phyloP scores from a whole-genome alignment of 257 asterid species.

The Solanum tacnaense region DNA sequence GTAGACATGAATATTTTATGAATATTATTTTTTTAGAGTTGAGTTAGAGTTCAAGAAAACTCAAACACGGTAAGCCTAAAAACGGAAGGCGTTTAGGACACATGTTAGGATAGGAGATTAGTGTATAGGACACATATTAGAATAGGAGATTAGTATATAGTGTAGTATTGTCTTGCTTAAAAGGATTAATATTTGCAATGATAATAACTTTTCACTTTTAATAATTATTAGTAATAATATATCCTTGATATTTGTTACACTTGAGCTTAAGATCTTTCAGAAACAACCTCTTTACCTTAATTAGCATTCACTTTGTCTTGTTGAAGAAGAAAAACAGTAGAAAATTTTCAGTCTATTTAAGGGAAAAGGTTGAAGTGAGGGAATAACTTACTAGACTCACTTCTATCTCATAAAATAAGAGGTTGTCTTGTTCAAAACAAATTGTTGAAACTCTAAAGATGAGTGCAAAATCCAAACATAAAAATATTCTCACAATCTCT shows the following conservation, averaged over 20 bases:
- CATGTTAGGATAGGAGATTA: no score
- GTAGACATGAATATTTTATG: not conserved
- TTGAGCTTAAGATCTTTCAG: not conserved
- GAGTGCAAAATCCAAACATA: not conserved
- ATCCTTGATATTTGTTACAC: no score
- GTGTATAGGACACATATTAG: no score
- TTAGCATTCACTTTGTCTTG: not conserved
- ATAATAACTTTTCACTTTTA: no score
- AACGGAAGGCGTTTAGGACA: no score
- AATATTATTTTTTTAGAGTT: no score
- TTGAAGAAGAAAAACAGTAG: not conserved
- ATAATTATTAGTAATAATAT: no score
- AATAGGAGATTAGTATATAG: no score
- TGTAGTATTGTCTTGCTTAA: no score
- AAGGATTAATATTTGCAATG: no score
- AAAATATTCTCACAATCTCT: not conserved
- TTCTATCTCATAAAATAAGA: not conserved
- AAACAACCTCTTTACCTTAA: not conserved
- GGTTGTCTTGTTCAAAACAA: not conserved
- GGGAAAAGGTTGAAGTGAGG: not conserved
- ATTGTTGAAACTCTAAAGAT: not conserved
- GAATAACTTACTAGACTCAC: not conserved
- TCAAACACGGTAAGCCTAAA: no score
- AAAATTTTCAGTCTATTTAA: not conserved
- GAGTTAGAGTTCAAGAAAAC: no score